A percentile compares a stretch with the other conserved stretches of the same genome.
These are phyloP conservation scores for Hyaloscypha bicolor DNA, from an alignment of 495 filamentous ascomycete genomes.

Conservation along the genomic window DNA sequence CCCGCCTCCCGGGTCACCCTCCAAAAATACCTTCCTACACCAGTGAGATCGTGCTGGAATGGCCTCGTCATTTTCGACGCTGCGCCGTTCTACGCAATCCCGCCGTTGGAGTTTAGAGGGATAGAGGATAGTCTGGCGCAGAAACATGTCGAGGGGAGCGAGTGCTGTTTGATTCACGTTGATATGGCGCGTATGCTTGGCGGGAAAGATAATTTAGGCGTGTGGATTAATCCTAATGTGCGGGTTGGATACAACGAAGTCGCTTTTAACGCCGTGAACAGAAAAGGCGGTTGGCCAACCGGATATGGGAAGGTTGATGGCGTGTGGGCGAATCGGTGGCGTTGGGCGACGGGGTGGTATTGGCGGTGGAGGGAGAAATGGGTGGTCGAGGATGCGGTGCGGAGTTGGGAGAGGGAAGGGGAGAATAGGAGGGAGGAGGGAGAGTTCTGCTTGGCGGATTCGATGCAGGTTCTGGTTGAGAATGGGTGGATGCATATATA, in stretches of 20 bases:
- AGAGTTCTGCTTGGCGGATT: neutral
- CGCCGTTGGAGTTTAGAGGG: too few species aligned
- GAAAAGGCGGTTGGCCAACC: neutral
- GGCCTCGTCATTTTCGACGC: too few species aligned
- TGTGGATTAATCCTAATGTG: neutral
- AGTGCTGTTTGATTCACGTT: too few species aligned
- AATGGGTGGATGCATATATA: neutral
- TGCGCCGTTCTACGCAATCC: too few species aligned
- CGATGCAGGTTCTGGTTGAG: neutral
- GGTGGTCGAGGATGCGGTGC: neutral
- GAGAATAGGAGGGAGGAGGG: neutral
- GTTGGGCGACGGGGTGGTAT: neutral
- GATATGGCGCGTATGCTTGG: too few species aligned
- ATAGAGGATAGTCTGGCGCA: too few species aligned
- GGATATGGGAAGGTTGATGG: neutral
- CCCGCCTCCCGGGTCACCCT: too few species aligned
- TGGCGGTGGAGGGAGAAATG: neutral
- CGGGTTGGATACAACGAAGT: neutral
- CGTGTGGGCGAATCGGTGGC: neutral
- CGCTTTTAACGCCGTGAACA: neutral
- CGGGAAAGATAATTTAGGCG: too few species aligned
- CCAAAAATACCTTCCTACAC: too few species aligned
- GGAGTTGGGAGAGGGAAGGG: neutral
- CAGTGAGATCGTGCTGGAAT: too few species aligned
- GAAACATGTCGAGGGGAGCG: too few species aligned